Evolutionary conservation across 345 rosid species (phyloP).

Genomic region (Geranium brycei): DNA sequence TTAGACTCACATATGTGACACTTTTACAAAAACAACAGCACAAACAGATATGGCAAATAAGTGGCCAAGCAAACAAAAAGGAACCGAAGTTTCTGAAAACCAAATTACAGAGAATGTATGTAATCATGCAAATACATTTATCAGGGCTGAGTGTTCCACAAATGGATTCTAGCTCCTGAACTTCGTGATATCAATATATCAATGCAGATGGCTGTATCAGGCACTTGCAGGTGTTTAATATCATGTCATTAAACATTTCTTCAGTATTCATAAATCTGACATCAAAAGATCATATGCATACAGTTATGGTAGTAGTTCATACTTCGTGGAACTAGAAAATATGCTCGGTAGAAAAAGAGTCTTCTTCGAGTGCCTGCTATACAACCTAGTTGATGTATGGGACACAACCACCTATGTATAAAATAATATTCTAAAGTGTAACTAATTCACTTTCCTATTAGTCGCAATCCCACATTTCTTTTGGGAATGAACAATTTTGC

Average conservation of each 20-base stretch:
- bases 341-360: neutral
- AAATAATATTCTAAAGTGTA: neutral
- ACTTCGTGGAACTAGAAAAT: neutral
- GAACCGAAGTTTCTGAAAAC: too few species aligned
- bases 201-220: too few species aligned
- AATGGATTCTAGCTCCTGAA: too few species aligned
- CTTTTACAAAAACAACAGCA: neutral
- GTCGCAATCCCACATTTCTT: neutral
- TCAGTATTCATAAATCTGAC: neutral
- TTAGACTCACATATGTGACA: neutral
- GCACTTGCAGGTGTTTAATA: neutral
- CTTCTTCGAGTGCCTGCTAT: neutral
- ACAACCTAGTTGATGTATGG: neutral
- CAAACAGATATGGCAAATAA: constrained; percentile 2
- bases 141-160: neutral
- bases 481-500: neutral
- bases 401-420: neutral
- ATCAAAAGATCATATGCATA: neutral
- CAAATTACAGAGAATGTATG: neutral
- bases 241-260: neutral
- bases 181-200: too few species aligned
- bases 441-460: neutral
- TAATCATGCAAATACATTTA: neutral
- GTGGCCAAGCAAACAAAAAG: too few species aligned
- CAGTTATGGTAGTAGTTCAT: neutral